Evolutionary conservation across 768 basidiomycete genomes (phyloP), one percentile per base, ranked within the genome.

Genomic region (Pleurotus pulmonarius): DNA sequence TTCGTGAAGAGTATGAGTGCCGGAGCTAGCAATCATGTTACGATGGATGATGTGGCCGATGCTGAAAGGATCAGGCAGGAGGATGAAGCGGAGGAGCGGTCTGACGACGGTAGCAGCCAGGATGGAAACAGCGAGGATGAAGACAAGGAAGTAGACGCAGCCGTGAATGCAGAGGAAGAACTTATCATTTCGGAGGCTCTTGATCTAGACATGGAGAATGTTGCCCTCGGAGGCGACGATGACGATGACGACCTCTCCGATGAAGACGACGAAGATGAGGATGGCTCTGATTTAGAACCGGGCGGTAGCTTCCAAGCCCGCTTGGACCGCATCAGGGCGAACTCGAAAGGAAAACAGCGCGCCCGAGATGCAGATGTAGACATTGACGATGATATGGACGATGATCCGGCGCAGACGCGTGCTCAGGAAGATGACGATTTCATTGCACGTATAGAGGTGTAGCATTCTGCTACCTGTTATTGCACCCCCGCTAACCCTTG

Each of bases 21-120:
- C 6, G 67, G 75, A 18, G 83, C 81, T 5, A 77, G 76, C 3
- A 61, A 58, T 45, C 76, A 78, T 59, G 69, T 80, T 46, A 86
- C 85, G n/a, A 83, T 85, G 70, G 87, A 85, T 62, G 89, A 92
- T 68, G 62, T 90, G 18, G 78, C 72, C 46, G 86, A 87, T 66
- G 76, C 70, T 52, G 75, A 74, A 56, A 69, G 66, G 60, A 79
- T 86, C 65, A 65, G 60, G 51, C 56, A 39, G 40, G 83, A 86
- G 61, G 83, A 85, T 56, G 79, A 76, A 24, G 72, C 75, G 1
- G 71, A 64, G 0, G 66, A 65, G 13, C 9, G 9, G 11, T 6
- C n/a, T 16, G 39, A 22, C 4, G 65, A 61, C 15, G 58, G 46
- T 20, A 64, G 61, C 13, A 58, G 57, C n/a, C 56, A 55, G 0